Base-by-base conservation (phyloP, 140 eudicot species). In the Stevia rebaudiana region DNA sequence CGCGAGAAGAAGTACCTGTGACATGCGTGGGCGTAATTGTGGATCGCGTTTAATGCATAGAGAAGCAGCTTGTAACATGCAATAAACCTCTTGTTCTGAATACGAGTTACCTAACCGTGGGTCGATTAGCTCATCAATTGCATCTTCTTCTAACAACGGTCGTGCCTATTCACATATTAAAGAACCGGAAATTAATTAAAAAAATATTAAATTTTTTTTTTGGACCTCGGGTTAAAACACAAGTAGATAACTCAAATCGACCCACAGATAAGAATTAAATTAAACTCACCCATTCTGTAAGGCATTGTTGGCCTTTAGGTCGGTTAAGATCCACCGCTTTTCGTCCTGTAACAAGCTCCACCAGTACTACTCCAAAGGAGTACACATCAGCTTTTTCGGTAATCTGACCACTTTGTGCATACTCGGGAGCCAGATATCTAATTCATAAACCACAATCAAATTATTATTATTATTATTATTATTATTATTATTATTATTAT, bases 391-490 rank as follows among this genome's bases (percentile, higher is more conserved):
- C 95, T 62, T 86, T 89, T 50, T 89, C 97, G 3, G 97, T 89
- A 61, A 89, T 86, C 68, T 89, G 95, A n/a, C 97, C 97, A 62
- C 91, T 89, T 79, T 89, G 95, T 33, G 97, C 95, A 79, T 89
- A 89, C 71, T 86, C 97, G 1, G 95, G 95, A 25, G 97, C 99
- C 75, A 92, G 72, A 72, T 92, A 92, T 80, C 99, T 92, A 68
- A 56, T 56, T n/a, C 7, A 36, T 5, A 47, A 64, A 42, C 6
- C 50, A 76, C 15, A 50, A 47, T 30, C 28, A 63, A 0, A 54
- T 25, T 25, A 48, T 36, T 22, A 68, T 15, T 30, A 41, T n/a
- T 11, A 53, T 16, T 31, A 68, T 13, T 23, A 24, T 15, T 47
- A 7, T 24, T 3, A 12, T 50, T 5, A 47, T 6, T 6, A 53